Evolutionary conservation across 1,139 yeast genomes (phyloP).

Genomic region (Diutina mesorugosa): DNA sequence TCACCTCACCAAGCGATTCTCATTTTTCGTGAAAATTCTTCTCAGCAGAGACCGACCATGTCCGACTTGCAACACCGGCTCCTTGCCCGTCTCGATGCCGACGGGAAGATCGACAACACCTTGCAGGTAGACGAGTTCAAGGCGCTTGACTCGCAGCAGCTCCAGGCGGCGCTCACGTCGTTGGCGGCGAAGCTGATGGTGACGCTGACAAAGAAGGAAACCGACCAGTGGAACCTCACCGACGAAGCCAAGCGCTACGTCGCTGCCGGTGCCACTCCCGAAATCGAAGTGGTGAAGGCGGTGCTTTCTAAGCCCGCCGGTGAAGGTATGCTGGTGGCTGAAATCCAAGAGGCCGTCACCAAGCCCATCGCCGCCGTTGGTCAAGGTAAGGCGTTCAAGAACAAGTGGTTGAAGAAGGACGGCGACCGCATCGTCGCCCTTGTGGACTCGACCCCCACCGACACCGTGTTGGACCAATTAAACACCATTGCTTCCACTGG

Average conservation of each 20-base stretch:
- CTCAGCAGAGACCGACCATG: conserved; percentile 15
- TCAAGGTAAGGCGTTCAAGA: conserved; percentile 96
- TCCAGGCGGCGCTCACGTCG: conserved; percentile 70
- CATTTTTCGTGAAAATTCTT: background rate
- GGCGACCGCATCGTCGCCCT: conserved; percentile 67
- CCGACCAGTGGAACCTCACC: conserved; percentile 65
- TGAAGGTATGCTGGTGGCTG: conserved; percentile 62
- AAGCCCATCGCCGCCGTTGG: conserved; percentile 85
- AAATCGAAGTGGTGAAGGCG: conserved; percentile 65
- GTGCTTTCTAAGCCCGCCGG: conserved; percentile 57
- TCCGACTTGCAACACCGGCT: conserved; percentile 45
- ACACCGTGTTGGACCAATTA: conserved; percentile 56
- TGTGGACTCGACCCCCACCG: conserved; percentile 40
- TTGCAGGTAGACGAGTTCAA: conserved; percentile 37
- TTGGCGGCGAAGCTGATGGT: conserved; percentile 79
- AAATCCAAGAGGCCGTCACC: conserved; percentile 53
- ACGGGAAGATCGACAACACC: conserved; percentile 46
- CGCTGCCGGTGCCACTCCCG: conserved; percentile 69
- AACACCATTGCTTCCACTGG: conserved; percentile 48
- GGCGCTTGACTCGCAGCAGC: conserved; percentile 22
- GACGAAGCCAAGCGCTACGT: conserved; percentile 76
- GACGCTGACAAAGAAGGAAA: conserved; percentile 58
- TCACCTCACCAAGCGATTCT: background rate
- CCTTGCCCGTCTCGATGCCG: conserved; percentile 47
- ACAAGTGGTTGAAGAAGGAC: conserved; percentile 88